Percentiles rank a stretch among this genome's conserved stretches.
Conservation (phyloP, 306 rosid genomes). For the Cicer bijugum region DNA sequence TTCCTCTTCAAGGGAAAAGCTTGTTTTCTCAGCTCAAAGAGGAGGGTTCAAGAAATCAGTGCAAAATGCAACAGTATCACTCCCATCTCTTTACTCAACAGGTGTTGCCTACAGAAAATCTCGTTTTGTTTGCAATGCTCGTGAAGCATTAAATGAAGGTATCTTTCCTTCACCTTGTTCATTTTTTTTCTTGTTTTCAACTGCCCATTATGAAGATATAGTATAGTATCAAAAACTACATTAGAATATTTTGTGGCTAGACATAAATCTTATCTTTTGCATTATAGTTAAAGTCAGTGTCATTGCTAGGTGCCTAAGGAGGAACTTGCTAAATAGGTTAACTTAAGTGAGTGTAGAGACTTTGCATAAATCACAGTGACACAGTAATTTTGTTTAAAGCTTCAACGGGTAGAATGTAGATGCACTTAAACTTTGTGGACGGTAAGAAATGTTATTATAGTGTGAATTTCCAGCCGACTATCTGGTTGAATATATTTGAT, state of each 20-base stretch:
- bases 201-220: neutral
- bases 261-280: neutral
- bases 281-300: constrained; percentile 3
- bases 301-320: neutral
- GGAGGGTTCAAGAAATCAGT: constrained; percentile 49
- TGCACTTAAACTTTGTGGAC: too few species aligned
- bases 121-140: constrained; percentile 75
- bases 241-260: neutral
- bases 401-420: too few species aligned
- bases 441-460: too few species aligned
- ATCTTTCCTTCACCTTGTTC: neutral
- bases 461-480: too few species aligned
- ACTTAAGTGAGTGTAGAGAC: too few species aligned
- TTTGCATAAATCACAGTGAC: too few species aligned
- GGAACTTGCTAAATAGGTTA: neutral
- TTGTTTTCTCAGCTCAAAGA: constrained; percentile 32
- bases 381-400: too few species aligned
- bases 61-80: constrained; percentile 22
- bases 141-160: constrained; percentile 69
- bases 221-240: neutral
- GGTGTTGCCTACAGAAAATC: constrained; percentile 46
- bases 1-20: constrained; percentile 60
- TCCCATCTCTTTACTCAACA: constrained; percentile 46
- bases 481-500: too few species aligned
- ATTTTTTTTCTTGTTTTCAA: neutral